Conservation (phyloP, 2,329 filamentous ascomycete species). For the Aureobasidium namibiae region DNA sequence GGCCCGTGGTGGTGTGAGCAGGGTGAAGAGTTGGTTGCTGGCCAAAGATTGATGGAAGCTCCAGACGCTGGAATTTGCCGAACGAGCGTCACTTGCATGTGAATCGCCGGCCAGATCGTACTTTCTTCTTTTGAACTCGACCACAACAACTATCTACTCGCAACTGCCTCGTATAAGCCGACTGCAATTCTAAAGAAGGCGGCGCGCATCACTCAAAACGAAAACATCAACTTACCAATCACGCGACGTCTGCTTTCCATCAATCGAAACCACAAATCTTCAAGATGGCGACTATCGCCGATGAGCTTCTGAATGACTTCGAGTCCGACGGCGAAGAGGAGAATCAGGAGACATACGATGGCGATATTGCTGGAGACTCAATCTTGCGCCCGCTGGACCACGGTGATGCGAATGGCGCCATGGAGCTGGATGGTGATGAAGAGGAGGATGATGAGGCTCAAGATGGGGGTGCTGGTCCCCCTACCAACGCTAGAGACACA, state of each 20-base stretch:
- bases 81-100: constrained; percentile 1
- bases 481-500: constrained; percentile 43
- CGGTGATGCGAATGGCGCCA: constrained; percentile 25
- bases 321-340: constrained; percentile 69
- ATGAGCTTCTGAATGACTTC: constrained; percentile 87
- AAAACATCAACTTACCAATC: not conserved
- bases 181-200: not conserved
- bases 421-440: constrained; percentile 48
- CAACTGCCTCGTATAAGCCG: not conserved
- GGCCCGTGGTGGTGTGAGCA: not conserved
- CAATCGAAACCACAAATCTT: not conserved
- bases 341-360: constrained; percentile 18
- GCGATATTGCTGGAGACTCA: constrained; percentile 2
- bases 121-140: not conserved
- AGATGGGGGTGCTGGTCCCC: constrained; percentile 50
- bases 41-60: not conserved
- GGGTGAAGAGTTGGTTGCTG: not conserved
- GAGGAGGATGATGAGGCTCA: constrained; percentile 30
- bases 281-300: constrained; percentile 79
- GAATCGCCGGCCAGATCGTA: not conserved
- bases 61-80: not conserved
- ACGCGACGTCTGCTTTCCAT: not conserved
- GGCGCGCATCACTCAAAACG: not conserved
- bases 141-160: not conserved
- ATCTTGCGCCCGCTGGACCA: constrained; percentile 8